Evolutionary conservation across 345 rosid species (phyloP), one percentile per base, ranked within the genome.

Genomic region (Salix udensis): DNA sequence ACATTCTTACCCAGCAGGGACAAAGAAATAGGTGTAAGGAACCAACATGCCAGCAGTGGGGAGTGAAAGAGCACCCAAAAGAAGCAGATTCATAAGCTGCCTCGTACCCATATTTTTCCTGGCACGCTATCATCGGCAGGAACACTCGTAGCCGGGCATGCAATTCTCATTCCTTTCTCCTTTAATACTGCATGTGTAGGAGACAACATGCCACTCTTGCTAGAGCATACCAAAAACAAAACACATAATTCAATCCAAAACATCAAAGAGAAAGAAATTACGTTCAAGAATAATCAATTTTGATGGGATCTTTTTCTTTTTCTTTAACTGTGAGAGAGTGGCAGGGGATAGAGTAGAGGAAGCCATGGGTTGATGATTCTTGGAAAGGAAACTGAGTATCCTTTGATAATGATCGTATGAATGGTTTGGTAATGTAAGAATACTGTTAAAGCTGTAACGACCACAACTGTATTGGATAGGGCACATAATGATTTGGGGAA

Each of bases 41-140:
- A 90, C 82, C 85, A 93, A 76, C 97, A 95, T 95, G 85, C 65
- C 87, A n/a, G 92, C 97, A 69, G 88, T 76, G 37, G 98, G 9
- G 9, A 95, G 97, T 39, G 97, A 87, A 85, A 95, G 1, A 83
- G 97, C 87, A 34, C 97, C 98, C 67, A 95, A 67, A 55, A 95
- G 94, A 76, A 95, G 89, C 67, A 93, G 88, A 81, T 93, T 93
- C 98, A 95, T 67, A 70, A 87, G 90, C 81, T 91, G 31, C 81
- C 97, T 92, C 89, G 90, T 94, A 44, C 83, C 91, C 98, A 94
- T 94, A 73, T 94, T 31, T 31, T 0, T 31, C 34, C 97, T 19
- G 97, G 98, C 30, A 94, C 97, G 67, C 87, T 86, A 75, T 90
- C 97, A 76, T 88, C 97, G 12, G 97, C 98, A 0, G 94, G 86